These are phyloP conservation scores for Speleostelium caveatum DNA, from an alignment of 78 protist genomes.

Conservation along the genomic window DNA sequence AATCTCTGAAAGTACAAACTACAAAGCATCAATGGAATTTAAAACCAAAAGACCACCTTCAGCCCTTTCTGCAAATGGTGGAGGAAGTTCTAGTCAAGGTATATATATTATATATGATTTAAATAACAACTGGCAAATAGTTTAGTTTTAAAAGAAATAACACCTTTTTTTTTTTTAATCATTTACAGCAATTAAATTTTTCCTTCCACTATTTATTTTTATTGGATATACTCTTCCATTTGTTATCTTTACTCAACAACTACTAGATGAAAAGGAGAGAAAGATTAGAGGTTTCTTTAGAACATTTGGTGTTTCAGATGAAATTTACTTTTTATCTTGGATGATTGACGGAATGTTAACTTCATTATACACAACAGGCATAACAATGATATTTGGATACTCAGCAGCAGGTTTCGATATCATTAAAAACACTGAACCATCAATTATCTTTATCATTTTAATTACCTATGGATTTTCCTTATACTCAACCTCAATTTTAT, in stretches of 20 bases:
- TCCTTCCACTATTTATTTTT: background rate
- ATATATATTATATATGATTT: too few relatives aligned
- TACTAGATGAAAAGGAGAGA: slow-evolving; percentile 26
- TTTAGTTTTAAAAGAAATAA: too few relatives aligned
- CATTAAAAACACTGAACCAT: background rate
- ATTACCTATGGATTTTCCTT: slow-evolving; percentile 18
- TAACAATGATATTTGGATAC: slow-evolving; percentile 28
- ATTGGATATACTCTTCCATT: slow-evolving; percentile 34
- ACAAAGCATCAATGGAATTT: background rate
- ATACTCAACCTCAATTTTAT: background rate
- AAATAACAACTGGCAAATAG: too few relatives aligned
- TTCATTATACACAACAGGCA: background rate
- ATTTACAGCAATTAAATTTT: too few relatives aligned
- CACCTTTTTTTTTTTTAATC: too few relatives aligned
- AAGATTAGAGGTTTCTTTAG: slow-evolving; percentile 30
- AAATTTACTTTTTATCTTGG: slow-evolving; percentile 14
- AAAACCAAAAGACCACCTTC: background rate
- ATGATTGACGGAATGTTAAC: slow-evolving; percentile 17
- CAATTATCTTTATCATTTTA: background rate
- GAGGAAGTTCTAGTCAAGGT: background rate
- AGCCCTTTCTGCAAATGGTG: background rate
- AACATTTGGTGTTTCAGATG: slow-evolving; percentile 25
- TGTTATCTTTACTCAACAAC: slow-evolving; percentile 2
- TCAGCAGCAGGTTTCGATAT: background rate
- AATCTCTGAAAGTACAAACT: too few relatives aligned